Evolutionary conservation across 768 basidiomycete species (phyloP), one percentile per base, ranked within the genome.

Genomic region (Tulasnella sp.): DNA sequence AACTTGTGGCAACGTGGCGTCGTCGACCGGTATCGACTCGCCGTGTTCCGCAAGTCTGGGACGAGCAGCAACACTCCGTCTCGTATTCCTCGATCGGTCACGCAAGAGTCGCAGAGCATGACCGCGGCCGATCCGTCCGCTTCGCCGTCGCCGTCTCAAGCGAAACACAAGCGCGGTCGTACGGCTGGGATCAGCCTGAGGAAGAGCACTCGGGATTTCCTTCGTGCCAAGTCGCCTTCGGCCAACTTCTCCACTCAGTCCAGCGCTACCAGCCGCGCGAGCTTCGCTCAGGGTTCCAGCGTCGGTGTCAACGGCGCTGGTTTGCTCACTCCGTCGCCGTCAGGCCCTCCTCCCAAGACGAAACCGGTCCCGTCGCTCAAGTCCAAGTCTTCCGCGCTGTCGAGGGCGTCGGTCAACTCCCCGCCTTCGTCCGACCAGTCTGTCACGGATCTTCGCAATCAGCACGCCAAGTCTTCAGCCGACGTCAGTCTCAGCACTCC

Each of bases 1-100:
- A 94, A 89, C 77, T 84, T 95, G 42, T 95, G 94, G 77, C 90
- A 94, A 52, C 88, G 93, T n/a, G 94, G 94, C 5, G 91, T 95
- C 64, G 92, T 94, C 67, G 94, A 96, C 78, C 85, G 90, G 69
- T 96, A 95, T 78, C 84, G 87, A 72, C 82, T 96, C 69, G 88
- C 90, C 17, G 92, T 94, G 26, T 94, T 94, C 85, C 86, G 92
- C 70, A 94, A 93, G 78, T 47, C 44, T 47, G 44, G 44, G 19
- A 47, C 44, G 19, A n/a, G 19, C 44, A 84, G 76, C 81, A 17
- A 78, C 77, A 2, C 81, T 82, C 44, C 72, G 11, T 59, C 52
- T 59, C 42, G 44, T 19, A 37, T 36, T 35, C 87, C 86, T 32
- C 79, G 85, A 75, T 90, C 72, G 8, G 37, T 89, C 32, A 86